These are phyloP conservation scores for Lasiosphaeriaceae sp. DNA, from an alignment of 495 filamentous ascomycete species.

Conservation along the genomic window DNA sequence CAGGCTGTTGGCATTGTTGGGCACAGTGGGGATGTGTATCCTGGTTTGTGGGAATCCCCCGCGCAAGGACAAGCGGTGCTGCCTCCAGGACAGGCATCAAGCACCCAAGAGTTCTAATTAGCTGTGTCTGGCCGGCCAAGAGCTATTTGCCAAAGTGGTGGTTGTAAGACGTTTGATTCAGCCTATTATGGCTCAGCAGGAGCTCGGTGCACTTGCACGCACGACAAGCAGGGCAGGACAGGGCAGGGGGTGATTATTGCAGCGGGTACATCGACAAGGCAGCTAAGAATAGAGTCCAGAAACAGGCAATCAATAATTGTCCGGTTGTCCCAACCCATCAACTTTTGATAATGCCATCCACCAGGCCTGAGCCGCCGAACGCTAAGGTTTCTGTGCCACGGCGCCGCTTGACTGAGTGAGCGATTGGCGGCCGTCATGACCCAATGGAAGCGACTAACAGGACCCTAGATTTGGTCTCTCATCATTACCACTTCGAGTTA, in stretches of 20 bases:
- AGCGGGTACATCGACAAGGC: neutral
- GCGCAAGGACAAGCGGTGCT: conserved; percentile 8
- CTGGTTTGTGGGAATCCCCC: conserved; percentile 22
- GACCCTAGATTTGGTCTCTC: too few species aligned
- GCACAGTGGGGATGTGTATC: conserved; percentile 9
- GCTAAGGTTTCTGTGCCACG: neutral
- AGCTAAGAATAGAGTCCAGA: conserved; percentile 7
- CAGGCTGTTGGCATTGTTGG: conserved; percentile 1
- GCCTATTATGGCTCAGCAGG: neutral
- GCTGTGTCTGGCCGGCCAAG: neutral
- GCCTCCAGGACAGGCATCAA: neutral
- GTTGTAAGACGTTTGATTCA: neutral
- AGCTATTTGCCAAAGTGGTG: conserved; percentile 14
- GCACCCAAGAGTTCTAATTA: neutral
- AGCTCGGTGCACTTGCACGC: neutral
- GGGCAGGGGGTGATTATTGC: neutral
- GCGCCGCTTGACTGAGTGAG: neutral
- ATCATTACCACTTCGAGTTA: too few species aligned
- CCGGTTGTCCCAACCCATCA: neutral
- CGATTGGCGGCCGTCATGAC: too few species aligned
- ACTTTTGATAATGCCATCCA: too few species aligned
- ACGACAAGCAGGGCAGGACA: neutral
- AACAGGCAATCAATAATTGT: neutral
- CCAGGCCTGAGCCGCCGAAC: too few species aligned
- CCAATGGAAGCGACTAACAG: too few species aligned